A percentile compares a stretch with the other conserved stretches of the same genome.
Evolutionary conservation across 1,284 basidiomycete genomes (phyloP).

Genomic region (Ustilago trichophora): DNA sequence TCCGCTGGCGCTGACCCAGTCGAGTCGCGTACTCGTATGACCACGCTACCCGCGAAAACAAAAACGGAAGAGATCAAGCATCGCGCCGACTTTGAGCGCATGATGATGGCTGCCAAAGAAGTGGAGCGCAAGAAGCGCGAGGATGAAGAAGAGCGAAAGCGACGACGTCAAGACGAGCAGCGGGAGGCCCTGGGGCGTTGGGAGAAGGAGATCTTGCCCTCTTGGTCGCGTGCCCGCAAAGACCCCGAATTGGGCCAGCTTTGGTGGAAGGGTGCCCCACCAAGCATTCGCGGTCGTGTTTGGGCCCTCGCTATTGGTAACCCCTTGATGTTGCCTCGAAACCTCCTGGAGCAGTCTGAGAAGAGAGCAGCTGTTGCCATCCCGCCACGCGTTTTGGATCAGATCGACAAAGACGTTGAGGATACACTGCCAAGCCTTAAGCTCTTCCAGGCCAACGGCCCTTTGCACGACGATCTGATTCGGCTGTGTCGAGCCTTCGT

Average conservation of each 20-base stretch:
- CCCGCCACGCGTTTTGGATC: constrained; percentile 69
- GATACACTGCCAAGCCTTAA: constrained; percentile 85
- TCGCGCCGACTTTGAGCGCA: constrained; percentile 84
- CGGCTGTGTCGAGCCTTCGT: constrained; percentile 91
- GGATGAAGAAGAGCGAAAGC: constrained; percentile 41
- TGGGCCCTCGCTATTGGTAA: constrained; percentile 93
- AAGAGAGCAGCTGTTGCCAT: constrained; percentile 21
- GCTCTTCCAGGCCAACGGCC: constrained; percentile 82
- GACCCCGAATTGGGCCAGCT: constrained; percentile 75
- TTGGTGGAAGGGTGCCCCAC: constrained; percentile 93
- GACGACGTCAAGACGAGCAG: constrained; percentile 63
- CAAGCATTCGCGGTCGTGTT: constrained; percentile 81
- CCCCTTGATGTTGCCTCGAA: constrained; percentile 76
- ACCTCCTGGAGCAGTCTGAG: constrained; percentile 40
- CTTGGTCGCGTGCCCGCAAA: constrained; percentile 80
- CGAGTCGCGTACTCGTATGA: constrained; percentile 73
- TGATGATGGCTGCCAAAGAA: constrained; percentile 76
- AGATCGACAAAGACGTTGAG: constrained; percentile 82
- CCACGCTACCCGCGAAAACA: constrained; percentile 83
- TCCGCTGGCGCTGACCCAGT: constrained; percentile 66
- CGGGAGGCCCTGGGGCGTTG: constrained; percentile 78
- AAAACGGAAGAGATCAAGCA: constrained; percentile 83
- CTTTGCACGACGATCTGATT: constrained; percentile 84
- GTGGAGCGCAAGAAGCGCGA: constrained; percentile 47
- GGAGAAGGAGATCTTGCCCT: constrained; percentile 81